A percentile compares a stretch with the other conserved stretches of the same genome.
Conservation (phyloP, 129 eudicot species). For the Dittrichia graveolens region DNA sequence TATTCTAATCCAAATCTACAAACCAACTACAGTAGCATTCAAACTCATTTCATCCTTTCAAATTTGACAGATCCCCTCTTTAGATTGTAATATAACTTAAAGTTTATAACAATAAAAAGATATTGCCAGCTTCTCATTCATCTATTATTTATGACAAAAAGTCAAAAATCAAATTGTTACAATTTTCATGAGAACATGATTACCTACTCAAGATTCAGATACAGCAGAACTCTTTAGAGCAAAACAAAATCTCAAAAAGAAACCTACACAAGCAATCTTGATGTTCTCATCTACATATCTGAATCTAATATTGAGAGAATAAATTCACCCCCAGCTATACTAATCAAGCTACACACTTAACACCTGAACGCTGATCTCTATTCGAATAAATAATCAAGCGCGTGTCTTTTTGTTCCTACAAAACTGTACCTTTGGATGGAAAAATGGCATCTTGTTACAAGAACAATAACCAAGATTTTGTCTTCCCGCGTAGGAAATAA, state of each 20-base stretch:
- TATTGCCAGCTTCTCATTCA: background rate
- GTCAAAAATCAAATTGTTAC: background rate
- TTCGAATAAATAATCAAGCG: conserved; percentile 21
- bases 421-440: conserved; percentile 33
- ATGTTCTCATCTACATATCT: background rate
- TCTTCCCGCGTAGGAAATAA: background rate
- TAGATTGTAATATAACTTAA: background rate
- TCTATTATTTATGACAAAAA: background rate
- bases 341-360: conserved; percentile 17
- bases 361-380: conserved; percentile 21
- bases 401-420: conserved; percentile 16
- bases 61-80: no score
- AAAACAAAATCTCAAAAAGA: conserved; percentile 1
- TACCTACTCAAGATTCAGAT: background rate
- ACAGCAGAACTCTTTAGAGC: conserved; percentile 1
- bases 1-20: no score
- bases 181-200: conserved; percentile 8
- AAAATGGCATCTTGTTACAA: background rate
- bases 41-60: no score
- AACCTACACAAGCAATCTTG: conserved; percentile 7
- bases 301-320: no score
- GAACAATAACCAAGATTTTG: background rate
- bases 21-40: no score
- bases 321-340: background rate
- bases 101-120: background rate